Evolutionary conservation across 2,329 filamentous ascomycete genomes (phyloP).

Genomic region (Cladosporium sp.): DNA sequence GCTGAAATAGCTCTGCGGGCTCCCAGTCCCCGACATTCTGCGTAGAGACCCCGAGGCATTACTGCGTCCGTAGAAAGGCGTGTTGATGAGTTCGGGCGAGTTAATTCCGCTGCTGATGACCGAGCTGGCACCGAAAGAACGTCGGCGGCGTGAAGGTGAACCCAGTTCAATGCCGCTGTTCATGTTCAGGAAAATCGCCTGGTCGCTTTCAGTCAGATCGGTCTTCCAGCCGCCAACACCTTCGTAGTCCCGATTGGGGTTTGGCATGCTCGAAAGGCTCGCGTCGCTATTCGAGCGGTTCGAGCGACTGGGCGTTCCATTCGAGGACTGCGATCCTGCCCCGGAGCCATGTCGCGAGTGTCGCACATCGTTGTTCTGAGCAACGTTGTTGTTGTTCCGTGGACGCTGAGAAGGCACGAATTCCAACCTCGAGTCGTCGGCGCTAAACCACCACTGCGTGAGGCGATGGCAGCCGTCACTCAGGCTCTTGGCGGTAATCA

Average conservation of each 20-base stretch:
- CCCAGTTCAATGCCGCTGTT: not conserved
- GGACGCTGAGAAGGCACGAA: not conserved
- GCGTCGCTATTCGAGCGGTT: conserved; percentile 2
- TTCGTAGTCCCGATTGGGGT: conserved; percentile 8
- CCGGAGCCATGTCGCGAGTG: not conserved
- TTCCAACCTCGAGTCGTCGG: not conserved
- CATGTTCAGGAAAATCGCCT: not conserved
- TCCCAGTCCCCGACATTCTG: not conserved
- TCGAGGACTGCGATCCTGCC: not conserved
- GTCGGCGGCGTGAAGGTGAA: not conserved
- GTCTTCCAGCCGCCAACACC: conserved; percentile 8
- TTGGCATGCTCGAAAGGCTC: conserved; percentile 1
- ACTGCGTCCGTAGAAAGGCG: not conserved
- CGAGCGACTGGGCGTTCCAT: not conserved
- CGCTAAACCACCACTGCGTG: not conserved
- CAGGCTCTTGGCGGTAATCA: not conserved
- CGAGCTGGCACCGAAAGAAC: not conserved
- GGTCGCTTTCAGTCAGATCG: not conserved
- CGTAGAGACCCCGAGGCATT: not conserved
- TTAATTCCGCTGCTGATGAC: conserved; percentile 2
- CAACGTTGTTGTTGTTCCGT: not conserved
- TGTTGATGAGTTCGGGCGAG: conserved; percentile 4
- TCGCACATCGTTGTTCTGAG: not conserved
- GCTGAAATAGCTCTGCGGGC: conserved; percentile 10
- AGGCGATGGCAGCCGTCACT: not conserved